Evolutionary conservation across 805 yeast species (phyloP), one percentile per base, ranked within the genome.

Genomic region (Sugiyamaella mastotermitis): DNA sequence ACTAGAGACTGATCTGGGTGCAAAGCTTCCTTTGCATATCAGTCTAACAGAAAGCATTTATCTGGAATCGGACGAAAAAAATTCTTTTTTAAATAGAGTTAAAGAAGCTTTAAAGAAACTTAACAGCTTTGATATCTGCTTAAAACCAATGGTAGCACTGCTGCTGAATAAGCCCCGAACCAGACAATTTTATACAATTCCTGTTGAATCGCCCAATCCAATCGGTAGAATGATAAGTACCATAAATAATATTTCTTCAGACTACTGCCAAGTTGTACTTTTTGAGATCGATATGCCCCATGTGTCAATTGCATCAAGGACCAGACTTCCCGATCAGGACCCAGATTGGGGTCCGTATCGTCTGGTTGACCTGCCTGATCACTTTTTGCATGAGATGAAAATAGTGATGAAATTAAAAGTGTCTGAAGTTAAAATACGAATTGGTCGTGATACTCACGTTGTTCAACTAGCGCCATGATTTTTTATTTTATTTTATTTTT

Each of bases 11-110:
- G 48, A 45, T 5, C 42, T 54, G 3, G 47, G 46, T 3, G 58
- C 45, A 9, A 32, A 34, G 5, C 41, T 31, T 15, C 52, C 58
- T 9, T 44, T 54, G 11, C 58, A 54, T 33, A 33, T 54, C 31
- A 49, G 55, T 22, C 42, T 54, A 13, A 48, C 55, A 9, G 56
- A 49, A 22, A 50, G 56, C 1, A 17, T 54, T 22, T 50, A 54
- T 53, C 35, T 53, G n/a, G 34, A 38, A 3, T 34, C 46, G 6
- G 37, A 28, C 5, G 33, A 29, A 10, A 39, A 41, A 24, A 32
- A 35, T 10, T 10, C 30, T 7, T 27, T 27, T 15, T 17, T 27
- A 9, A 27, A 27, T 7, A 7, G 17, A 27, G 18, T 27, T 27
- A 27, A 7, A 27, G 18, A 27, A 9, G 9, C 5, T 17, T 15